Base-by-base conservation (phyloP, 306 rosid species). In the Dalbergia cultrata region DNA sequence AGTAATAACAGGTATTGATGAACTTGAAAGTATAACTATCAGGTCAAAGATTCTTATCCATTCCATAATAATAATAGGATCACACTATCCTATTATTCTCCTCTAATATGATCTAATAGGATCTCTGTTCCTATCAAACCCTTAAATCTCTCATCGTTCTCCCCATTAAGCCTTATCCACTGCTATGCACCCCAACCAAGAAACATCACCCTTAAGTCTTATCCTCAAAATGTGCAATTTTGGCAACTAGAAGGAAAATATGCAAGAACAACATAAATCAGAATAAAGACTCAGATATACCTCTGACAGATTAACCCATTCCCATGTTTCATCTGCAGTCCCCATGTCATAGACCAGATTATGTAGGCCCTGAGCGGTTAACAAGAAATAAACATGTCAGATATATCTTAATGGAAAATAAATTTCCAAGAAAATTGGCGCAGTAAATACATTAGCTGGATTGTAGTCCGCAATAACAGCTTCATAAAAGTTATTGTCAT, bases 231-330 rank as follows among this genome's bases (percentile, higher is more conserved):
- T 26, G 31, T 26, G 31, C 31, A 26, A 26, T 26, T 26, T 26
- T 26, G 31, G 31, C 31, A 26, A 26, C 52, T 13, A 53, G 18
- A 72, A 72, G 66, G n/a, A 67, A 72, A 68, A 22, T n/a, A 75
- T 69, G 67, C 62, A 16, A 60, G 60, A 62, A 71, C 49, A 47
- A 21, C 34, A 80, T 16, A 35, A 80, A 65, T 72, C 63, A 70
- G 54, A 67, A 78, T 54, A 76, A 69, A 78, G 79, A 59, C 66
- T 75, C 76, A 44, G 78, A 72, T 69, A 80, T 90, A 95, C 98
- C 98, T 95, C 98, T 77, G 92, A 85, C 18, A 95, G 88, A 85
- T 92, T 91, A 83, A 95, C 94, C 97, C 97, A 91, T 75, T 95
- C 97, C 93, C 93, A 95, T 11, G 98, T 92, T 86, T 95, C 98